These are phyloP conservation scores for Aspergillus sp. DNA, from an alignment of 2,329 filamentous ascomycete species.

Conservation along the genomic window DNA sequence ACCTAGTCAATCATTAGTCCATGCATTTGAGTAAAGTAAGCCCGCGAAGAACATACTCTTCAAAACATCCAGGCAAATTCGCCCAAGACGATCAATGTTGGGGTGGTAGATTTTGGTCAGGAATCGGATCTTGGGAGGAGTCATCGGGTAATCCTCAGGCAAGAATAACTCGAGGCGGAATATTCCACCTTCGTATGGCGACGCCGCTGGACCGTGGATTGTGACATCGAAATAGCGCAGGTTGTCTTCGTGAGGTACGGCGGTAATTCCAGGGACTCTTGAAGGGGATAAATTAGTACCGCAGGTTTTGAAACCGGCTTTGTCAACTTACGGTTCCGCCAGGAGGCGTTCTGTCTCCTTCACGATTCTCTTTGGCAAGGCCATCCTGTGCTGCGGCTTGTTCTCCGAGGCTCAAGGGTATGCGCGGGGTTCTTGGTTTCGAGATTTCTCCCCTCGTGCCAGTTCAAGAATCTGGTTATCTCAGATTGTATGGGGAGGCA, in stretches of 20 bases:
- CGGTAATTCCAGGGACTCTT: slow-evolving; percentile 94
- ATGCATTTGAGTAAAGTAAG: slow-evolving; percentile 4
- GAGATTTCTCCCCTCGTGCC: neutral
- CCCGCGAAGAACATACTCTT: slow-evolving; percentile 68
- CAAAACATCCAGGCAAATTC: slow-evolving; percentile 94
- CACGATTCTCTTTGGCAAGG: slow-evolving; percentile 92
- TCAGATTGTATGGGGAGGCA: neutral
- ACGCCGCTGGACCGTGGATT: slow-evolving; percentile 87
- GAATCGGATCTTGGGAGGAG: slow-evolving; percentile 96
- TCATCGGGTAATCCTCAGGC: slow-evolving; percentile 99
- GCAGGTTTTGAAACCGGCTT: neutral
- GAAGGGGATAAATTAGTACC: slow-evolving; percentile 13
- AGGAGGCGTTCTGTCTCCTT: slow-evolving; percentile 98
- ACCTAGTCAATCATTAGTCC: slow-evolving; percentile 54
- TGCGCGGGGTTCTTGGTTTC: slow-evolving; percentile 4
- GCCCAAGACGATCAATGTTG: slow-evolving; percentile 95
- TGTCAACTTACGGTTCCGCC: slow-evolving; percentile 79
- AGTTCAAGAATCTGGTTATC: neutral
- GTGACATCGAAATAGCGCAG: slow-evolving; percentile 97
- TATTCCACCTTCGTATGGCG: slow-evolving; percentile 89
- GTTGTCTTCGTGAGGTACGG: slow-evolving; percentile 94
- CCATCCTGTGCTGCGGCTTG: slow-evolving; percentile 46
- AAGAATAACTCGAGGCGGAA: slow-evolving; percentile 98
- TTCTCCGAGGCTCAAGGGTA: neutral
- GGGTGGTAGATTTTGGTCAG: slow-evolving; percentile 99